Evolutionary conservation across 1,284 basidiomycete species (phyloP).

Genomic region (Cerrena zonata): DNA sequence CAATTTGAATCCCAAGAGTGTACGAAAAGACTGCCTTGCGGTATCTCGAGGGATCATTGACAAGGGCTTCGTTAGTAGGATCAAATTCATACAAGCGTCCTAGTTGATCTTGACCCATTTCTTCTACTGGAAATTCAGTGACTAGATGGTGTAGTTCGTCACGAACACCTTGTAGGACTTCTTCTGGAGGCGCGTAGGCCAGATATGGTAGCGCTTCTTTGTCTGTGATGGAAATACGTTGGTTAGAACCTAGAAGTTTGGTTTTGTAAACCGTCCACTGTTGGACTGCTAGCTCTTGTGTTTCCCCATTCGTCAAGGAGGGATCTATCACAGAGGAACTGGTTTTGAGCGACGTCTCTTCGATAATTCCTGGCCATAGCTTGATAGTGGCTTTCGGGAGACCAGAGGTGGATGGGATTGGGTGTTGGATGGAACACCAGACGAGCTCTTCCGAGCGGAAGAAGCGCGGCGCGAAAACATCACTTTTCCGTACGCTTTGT

Average conservation of each 20-base stretch:
- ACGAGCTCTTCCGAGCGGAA: slow-evolving; percentile 67
- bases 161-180: slow-evolving; percentile 45
- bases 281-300: slow-evolving; percentile 41
- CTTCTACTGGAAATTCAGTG: slow-evolving; percentile 32
- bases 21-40: slow-evolving; percentile 52
- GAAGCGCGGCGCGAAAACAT: slow-evolving; percentile 44
- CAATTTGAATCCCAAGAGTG: slow-evolving; percentile 64
- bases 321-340: slow-evolving; percentile 20
- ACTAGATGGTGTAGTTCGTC: slow-evolving; percentile 21
- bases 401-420: slow-evolving; percentile 40
- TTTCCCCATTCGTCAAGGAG: not conserved
- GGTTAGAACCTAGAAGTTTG: slow-evolving; percentile 53
- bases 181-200: slow-evolving; percentile 48
- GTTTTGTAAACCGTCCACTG: slow-evolving; percentile 59
- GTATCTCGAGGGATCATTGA: slow-evolving; percentile 22
- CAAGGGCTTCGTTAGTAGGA: slow-evolving; percentile 31
- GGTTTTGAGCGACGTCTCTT: slow-evolving; percentile 47
- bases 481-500: slow-evolving; percentile 38
- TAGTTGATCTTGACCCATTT: slow-evolving; percentile 37
- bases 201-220: slow-evolving; percentile 64
- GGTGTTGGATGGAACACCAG: slow-evolving; percentile 58
- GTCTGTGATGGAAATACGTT: slow-evolving; percentile 42
- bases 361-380: slow-evolving; percentile 70
- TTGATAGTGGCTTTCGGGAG: slow-evolving; percentile 39
- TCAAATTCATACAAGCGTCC: slow-evolving; percentile 42